phyloP scores from a whole-genome alignment of 106 monocot species.

The Dendrobium catenatum region DNA sequence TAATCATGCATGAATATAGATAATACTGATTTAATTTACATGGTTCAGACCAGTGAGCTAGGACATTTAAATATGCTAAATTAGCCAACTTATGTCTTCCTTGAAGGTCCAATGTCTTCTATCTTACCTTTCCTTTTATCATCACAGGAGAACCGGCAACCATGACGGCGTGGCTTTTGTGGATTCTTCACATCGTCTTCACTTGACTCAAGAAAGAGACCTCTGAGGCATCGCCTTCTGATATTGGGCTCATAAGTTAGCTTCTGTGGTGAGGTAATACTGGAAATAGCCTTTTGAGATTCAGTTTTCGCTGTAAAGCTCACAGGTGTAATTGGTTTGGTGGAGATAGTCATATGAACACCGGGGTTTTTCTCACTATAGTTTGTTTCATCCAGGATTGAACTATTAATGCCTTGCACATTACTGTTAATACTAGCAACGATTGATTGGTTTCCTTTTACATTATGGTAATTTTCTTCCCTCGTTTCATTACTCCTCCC shows the following conservation, averaged over 20 bases:
- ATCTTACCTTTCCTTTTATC: conserved; percentile 22
- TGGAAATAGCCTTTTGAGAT: conserved; percentile 13
- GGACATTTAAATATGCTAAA: neutral
- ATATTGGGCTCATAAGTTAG: conserved; percentile 30
- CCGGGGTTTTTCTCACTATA: conserved; percentile 39
- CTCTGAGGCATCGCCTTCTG: conserved; percentile 73
- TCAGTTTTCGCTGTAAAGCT: conserved; percentile 1
- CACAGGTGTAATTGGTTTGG: conserved; percentile 4
- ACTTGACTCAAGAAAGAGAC: conserved; percentile 60
- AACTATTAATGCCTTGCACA: conserved; percentile 68
- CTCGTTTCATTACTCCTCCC: neutral
- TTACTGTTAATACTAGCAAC: conserved; percentile 45
- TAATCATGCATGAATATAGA: no score
- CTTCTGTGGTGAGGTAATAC: conserved; percentile 15
- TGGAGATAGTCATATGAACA: conserved; percentile 31
- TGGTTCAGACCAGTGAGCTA: neutral
- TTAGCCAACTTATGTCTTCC: neutral
- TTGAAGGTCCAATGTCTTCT: neutral
- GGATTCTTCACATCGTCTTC: conserved; percentile 44
- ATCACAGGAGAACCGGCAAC: conserved; percentile 46
- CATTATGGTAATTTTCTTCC: neutral
- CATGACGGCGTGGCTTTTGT: conserved; percentile 51
- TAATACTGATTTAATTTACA: no score
- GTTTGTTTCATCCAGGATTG: conserved; percentile 33
- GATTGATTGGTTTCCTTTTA: neutral